These are phyloP conservation scores for Talaromyces sp. DNA, from an alignment of 2,329 filamentous ascomycete genomes.

Conservation along the genomic window DNA sequence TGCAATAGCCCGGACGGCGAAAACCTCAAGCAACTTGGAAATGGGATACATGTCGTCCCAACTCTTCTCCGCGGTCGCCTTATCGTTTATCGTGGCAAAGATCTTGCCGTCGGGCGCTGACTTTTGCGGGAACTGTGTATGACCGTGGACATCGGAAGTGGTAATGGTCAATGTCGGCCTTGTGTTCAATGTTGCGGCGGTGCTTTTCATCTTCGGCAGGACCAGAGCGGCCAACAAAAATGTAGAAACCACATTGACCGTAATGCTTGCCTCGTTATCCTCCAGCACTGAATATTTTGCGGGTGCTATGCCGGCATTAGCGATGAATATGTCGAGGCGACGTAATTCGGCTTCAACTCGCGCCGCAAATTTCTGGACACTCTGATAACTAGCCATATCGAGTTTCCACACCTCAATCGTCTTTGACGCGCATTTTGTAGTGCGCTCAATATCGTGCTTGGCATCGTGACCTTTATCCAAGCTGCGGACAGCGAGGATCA, in stretches of 20 bases:
- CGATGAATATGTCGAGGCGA: conserved; percentile 25
- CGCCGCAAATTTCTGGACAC: conserved; percentile 24
- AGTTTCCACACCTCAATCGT: conserved; percentile 6
- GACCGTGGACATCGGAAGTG: neutral
- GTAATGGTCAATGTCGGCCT: neutral
- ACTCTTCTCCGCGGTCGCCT: too few relatives aligned
- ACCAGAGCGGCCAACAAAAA: neutral
- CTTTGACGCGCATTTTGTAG: neutral
- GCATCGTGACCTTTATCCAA: neutral
- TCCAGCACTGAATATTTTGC: neutral
- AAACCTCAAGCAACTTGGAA: too few relatives aligned
- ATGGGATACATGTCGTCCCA: too few relatives aligned
- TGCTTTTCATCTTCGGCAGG: neutral
- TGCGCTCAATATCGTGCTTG: conserved; percentile 1
- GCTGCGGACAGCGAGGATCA: conserved; percentile 50
- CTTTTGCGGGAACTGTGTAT: too few relatives aligned
- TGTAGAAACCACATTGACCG: neutral
- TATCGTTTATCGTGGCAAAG: too few relatives aligned
- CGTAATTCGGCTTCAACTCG: conserved; percentile 18
- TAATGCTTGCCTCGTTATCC: neutral
- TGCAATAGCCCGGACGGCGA: too few relatives aligned
- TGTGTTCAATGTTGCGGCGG: neutral
- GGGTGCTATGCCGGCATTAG: conserved; percentile 23
- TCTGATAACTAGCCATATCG: neutral
- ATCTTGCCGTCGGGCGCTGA: too few relatives aligned